These are phyloP conservation scores for Neospermospora avenae DNA, from an alignment of 2,329 filamentous ascomycete species.

Conservation along the genomic window DNA sequence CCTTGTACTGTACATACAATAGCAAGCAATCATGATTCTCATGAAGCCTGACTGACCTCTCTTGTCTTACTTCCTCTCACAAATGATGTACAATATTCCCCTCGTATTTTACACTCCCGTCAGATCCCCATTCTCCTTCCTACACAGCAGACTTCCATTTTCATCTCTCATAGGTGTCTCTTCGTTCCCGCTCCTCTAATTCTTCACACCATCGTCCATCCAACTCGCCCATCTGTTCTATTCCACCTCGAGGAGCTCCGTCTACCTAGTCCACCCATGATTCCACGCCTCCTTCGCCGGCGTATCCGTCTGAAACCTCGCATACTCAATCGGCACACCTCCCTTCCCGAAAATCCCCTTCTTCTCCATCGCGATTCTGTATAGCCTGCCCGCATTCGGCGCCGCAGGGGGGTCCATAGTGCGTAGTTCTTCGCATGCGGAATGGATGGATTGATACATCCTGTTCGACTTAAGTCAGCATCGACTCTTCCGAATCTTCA, in stretches of 20 bases:
- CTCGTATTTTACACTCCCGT: background rate
- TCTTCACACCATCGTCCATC: background rate
- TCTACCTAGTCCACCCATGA: slow-evolving; percentile 75
- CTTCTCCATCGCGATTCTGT: slow-evolving; percentile 87
- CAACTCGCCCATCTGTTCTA: too few relatives aligned
- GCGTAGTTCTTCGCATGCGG: slow-evolving; percentile 81
- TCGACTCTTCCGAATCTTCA: too few relatives aligned
- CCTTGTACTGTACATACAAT: slow-evolving; percentile 20
- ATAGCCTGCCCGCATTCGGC: slow-evolving; percentile 67
- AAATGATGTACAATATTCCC: background rate
- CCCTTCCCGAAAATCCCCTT: slow-evolving; percentile 71
- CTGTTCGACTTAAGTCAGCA: slow-evolving; percentile 10
- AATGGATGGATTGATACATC: slow-evolving; percentile 76
- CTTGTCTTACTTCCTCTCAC: background rate
- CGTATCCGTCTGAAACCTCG: slow-evolving; percentile 77
- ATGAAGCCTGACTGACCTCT: background rate
- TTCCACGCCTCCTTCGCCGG: slow-evolving; percentile 84
- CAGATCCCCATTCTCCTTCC: background rate
- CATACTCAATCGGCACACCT: slow-evolving; percentile 89
- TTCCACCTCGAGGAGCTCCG: too few relatives aligned
- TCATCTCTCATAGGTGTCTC: too few relatives aligned
- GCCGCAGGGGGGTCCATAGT: slow-evolving; percentile 40
- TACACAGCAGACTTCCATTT: too few relatives aligned
- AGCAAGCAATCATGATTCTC: slow-evolving; percentile 7
- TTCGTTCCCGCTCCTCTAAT: background rate